These are phyloP conservation scores for Leptomonas seymouri DNA, from an alignment of 208 protist genomes.

Conservation along the genomic window DNA sequence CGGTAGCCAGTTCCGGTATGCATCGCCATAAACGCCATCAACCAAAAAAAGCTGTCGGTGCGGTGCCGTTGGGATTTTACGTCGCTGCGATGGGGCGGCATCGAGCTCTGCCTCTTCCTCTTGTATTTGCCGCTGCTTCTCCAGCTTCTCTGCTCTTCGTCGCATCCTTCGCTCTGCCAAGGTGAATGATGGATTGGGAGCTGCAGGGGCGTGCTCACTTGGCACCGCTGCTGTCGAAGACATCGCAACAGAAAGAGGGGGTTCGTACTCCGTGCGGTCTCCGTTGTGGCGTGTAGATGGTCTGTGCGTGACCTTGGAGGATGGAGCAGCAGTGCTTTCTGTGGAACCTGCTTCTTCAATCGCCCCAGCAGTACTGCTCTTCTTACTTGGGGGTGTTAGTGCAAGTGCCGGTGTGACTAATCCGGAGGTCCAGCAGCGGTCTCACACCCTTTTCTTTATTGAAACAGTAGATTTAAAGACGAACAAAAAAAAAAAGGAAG, in stretches of 20 bases:
- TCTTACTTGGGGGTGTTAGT: too few relatives aligned
- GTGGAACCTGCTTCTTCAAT: not conserved
- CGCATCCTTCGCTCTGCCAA: not conserved
- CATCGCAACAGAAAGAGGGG: not conserved
- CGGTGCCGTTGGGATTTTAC: conserved; percentile 36
- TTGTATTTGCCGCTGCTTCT: not conserved
- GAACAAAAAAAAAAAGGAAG: too few relatives aligned
- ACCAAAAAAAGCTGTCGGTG: conserved; percentile 52
- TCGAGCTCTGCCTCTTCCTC: not conserved
- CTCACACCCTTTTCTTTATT: too few relatives aligned
- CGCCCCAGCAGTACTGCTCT: too few relatives aligned
- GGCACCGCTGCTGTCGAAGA: not conserved
- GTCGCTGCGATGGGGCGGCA: conserved; percentile 8
- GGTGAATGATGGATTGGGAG: not conserved
- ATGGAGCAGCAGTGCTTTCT: not conserved
- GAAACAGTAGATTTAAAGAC: too few relatives aligned
- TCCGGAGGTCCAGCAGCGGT: too few relatives aligned
- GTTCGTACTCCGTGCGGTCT: not conserved
- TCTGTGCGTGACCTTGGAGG: not conserved
- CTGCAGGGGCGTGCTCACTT: not conserved
- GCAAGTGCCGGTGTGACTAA: too few relatives aligned
- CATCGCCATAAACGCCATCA: conserved; percentile 7
- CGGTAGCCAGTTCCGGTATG: not conserved
- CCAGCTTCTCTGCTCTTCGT: not conserved
- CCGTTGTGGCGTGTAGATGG: not conserved